Evolutionary conservation across 2,329 filamentous ascomycete genomes (phyloP).

Genomic region (Botryotinia calthae): DNA sequence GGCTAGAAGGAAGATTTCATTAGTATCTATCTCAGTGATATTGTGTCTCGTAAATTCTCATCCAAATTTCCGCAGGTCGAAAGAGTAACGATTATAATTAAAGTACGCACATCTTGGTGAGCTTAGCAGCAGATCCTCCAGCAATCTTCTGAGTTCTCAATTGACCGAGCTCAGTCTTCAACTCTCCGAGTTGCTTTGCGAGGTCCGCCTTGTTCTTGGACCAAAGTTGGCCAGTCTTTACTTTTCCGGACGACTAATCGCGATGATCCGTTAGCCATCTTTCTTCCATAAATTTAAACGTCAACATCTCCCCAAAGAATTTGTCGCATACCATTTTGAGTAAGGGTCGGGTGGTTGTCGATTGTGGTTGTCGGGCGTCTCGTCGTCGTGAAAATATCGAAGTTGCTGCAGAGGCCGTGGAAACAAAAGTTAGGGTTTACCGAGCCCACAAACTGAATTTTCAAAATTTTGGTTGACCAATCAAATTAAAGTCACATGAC

Average conservation of each 20-base stretch:
- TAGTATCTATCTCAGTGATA: neutral
- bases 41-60: neutral
- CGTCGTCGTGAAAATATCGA: constrained; percentile 22
- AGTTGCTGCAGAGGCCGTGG: constrained; percentile 17
- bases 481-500: neutral
- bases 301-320: neutral
- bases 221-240: constrained; percentile 97
- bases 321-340: constrained; percentile 21
- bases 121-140: constrained; percentile 87
- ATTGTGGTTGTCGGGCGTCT: constrained; percentile 22
- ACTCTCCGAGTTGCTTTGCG: constrained; percentile 88
- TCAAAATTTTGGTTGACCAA: constrained; percentile 2
- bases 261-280: constrained; percentile 39
- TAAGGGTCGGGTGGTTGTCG: constrained; percentile 22
- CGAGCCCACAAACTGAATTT: constrained; percentile 23
- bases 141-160: constrained; percentile 98
- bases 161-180: constrained; percentile 95
- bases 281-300: constrained; percentile 11
- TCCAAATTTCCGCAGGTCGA: neutral
- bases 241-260: constrained; percentile 60
- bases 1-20: constrained; percentile 52
- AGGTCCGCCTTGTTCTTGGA: constrained; percentile 99
- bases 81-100: neutral
- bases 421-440: constrained; percentile 18
- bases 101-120: constrained; percentile 86